phyloP scores from a whole-genome alignment of 768 basidiomycete species.

The Rhodotorula toruloides region DNA sequence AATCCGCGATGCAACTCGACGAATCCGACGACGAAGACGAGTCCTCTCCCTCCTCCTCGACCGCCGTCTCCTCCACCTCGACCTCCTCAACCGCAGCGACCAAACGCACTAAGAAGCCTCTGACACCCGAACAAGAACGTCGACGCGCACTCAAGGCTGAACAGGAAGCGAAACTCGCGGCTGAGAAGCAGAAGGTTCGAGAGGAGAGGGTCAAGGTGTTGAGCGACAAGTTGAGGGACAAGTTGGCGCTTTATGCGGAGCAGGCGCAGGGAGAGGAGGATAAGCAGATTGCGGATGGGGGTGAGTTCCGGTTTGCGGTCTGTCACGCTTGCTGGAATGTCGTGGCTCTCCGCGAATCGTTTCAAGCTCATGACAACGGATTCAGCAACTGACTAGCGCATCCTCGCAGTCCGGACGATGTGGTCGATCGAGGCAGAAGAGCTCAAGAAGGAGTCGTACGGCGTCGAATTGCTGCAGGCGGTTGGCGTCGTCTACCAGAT shows the following conservation, averaged over 20 bases:
- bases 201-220: slow-evolving; percentile 70
- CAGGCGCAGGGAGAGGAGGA: slow-evolving; percentile 54
- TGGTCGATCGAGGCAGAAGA: slow-evolving; percentile 50
- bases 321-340: neutral
- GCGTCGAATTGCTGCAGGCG: slow-evolving; percentile 74
- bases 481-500: slow-evolving; percentile 78
- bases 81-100: neutral
- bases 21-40: slow-evolving; percentile 54
- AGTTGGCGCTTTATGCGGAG: slow-evolving; percentile 81
- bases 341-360: neutral
- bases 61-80: neutral
- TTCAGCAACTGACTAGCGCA: too few species aligned
- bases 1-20: slow-evolving; percentile 80
- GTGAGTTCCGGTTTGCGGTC: slow-evolving; percentile 51
- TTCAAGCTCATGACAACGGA: neutral
- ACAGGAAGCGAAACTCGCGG: slow-evolving; percentile 47
- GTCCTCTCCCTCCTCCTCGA: neutral
- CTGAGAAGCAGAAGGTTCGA: slow-evolving; percentile 71
- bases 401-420: slow-evolving; percentile 34
- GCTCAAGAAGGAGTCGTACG: slow-evolving; percentile 78
- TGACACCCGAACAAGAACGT: slow-evolving; percentile 61
- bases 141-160: slow-evolving; percentile 46
- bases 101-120: slow-evolving; percentile 14
- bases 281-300: slow-evolving; percentile 61
- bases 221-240: slow-evolving; percentile 70